A percentile compares a stretch with the other conserved stretches of the same genome.
Evolutionary conservation across 768 basidiomycete genomes (phyloP).

Genomic region (Roridomyces roridus): DNA sequence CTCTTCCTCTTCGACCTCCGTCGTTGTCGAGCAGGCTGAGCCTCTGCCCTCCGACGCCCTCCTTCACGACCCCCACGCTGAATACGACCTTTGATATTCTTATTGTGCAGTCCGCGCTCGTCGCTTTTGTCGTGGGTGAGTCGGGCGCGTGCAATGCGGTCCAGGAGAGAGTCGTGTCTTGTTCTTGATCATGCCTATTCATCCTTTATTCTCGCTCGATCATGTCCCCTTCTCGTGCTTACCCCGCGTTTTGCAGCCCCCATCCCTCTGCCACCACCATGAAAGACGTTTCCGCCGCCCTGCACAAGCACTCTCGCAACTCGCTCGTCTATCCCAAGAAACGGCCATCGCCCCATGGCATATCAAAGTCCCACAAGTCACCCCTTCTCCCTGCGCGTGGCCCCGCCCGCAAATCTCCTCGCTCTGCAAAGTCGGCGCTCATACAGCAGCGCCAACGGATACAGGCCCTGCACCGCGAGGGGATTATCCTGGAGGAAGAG

Average conservation of each 20-base stretch:
- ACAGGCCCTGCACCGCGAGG: constrained; percentile 70
- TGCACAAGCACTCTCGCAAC: constrained; percentile 65
- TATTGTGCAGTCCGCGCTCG: constrained; percentile 32
- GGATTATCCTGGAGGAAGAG: constrained; percentile 89
- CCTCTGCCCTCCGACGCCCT: constrained; percentile 27
- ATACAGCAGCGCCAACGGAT: constrained; percentile 73
- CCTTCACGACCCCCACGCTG: constrained; percentile 55
- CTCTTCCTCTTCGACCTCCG: constrained; percentile 32
- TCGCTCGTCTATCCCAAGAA: constrained; percentile 81
- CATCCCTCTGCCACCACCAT: constrained; percentile 55
- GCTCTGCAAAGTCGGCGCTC: constrained; percentile 64
- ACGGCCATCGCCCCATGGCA: constrained; percentile 82
- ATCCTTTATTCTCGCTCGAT: constrained; percentile 31
- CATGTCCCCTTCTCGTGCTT: constrained; percentile 50
- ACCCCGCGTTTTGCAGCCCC: constrained; percentile 30
- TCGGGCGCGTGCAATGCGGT: constrained; percentile 20
- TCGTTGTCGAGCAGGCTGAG: constrained; percentile 44
- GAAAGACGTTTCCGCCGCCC: constrained; percentile 77
- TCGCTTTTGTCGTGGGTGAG: constrained; percentile 52
- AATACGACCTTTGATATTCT: constrained; percentile 42
- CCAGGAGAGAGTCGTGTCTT: constrained; percentile 3
- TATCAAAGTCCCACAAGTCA: constrained; percentile 70
- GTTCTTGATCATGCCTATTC: constrained; percentile 25
- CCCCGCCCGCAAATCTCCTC: constrained; percentile 65
- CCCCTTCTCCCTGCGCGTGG: constrained; percentile 58